Percentiles rank a stretch among this genome's conserved stretches.
Evolutionary conservation across 768 basidiomycete species (phyloP).

Genomic region (Xerocomellus chrysenteron): DNA sequence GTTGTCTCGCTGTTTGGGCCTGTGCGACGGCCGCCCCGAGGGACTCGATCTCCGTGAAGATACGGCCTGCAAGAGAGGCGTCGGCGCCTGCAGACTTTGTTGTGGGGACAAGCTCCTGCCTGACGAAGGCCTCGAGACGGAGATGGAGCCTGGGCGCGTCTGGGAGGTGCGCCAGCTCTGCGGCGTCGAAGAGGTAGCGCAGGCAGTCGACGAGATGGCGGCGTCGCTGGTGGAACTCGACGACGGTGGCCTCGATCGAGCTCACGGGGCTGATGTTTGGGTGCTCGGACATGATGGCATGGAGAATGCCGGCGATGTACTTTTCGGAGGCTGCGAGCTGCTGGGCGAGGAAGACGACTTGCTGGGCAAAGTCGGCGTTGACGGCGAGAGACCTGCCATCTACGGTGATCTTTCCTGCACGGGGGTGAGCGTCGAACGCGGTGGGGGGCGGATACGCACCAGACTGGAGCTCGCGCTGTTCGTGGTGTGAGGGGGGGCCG

Average conservation of each 20-base stretch:
- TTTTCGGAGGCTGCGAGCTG: conserved; percentile 83
- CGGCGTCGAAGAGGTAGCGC: conserved; percentile 62
- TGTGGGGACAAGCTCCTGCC: conserved; percentile 50
- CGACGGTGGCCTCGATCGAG: conserved; percentile 63
- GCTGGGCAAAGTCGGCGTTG: conserved; percentile 76
- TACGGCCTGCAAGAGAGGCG: conserved; percentile 47
- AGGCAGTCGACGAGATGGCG: conserved; percentile 71
- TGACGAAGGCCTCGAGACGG: conserved; percentile 55
- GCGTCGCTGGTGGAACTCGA: conserved; percentile 68
- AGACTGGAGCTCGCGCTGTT: conserved; percentile 71
- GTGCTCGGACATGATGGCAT: conserved; percentile 58
- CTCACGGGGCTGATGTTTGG: conserved; percentile 60
- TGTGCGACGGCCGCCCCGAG: conserved; percentile 52
- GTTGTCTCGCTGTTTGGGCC: conserved; percentile 58
- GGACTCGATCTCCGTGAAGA: conserved; percentile 65
- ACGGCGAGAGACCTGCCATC: conserved; percentile 68
- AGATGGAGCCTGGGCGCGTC: conserved; percentile 48
- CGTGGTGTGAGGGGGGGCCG: conserved; percentile 57
- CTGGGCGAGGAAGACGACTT: conserved; percentile 75
- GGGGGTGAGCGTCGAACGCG: neutral
- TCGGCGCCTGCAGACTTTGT: conserved; percentile 36
- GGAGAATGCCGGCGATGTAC: conserved; percentile 68
- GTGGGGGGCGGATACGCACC: conserved; percentile 33
- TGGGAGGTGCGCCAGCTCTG: conserved; percentile 46
- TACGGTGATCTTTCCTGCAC: conserved; percentile 63